Base-by-base conservation (phyloP, 352 stramenopile genomes). In the Globisporangium camurandrum region DNA sequence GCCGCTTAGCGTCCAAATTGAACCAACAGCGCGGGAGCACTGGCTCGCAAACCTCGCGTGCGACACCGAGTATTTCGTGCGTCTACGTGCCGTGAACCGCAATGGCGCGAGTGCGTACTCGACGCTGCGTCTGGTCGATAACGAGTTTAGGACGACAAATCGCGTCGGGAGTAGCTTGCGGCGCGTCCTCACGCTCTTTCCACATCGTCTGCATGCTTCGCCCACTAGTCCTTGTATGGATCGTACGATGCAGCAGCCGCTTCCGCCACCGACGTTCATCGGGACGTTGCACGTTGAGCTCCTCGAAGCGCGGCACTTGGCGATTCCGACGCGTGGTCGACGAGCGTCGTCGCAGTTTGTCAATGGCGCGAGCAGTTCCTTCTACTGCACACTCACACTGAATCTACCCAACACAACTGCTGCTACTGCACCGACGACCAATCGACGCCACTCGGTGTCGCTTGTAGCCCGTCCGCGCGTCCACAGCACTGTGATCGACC, bases 41-140 rank as follows among this genome's bases (percentile, higher is more conserved):
- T 86, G 73, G 73, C 42, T 88, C 17, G 61, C 61, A 16, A 65
- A 63, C 1, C 67, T 88, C 3, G 70, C 86, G 11, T 58, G 52
- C 46, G 69, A 75, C 28, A 74, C 61, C 1, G 76, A 86, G 33
- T 86, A 88, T 20, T 61, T 86, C 26, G 56, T 88, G 2, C 71
- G 76, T 7, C 71, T 88, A 56, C 63, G 72, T 16, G 59, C 63
- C 1, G 61, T 70, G 10, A 88, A 88, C 47, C 65, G 74, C 8
- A 86, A 88, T 42, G 76, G 76, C 2, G 74, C 68, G 44, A 76
- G 76, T 36, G 60, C 66, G n/a, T 88, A 76, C 45, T 78, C 71
- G 7, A n/a, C 66, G 9, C 66, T 64, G 14, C 78, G 57, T 33
- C 37, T 80, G 11, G 64, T 59, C n/a, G 28, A 46, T 16, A 53